phyloP scores from a whole-genome alignment of 1,284 basidiomycete species.

The Trichosporon coremiiforme region DNA sequence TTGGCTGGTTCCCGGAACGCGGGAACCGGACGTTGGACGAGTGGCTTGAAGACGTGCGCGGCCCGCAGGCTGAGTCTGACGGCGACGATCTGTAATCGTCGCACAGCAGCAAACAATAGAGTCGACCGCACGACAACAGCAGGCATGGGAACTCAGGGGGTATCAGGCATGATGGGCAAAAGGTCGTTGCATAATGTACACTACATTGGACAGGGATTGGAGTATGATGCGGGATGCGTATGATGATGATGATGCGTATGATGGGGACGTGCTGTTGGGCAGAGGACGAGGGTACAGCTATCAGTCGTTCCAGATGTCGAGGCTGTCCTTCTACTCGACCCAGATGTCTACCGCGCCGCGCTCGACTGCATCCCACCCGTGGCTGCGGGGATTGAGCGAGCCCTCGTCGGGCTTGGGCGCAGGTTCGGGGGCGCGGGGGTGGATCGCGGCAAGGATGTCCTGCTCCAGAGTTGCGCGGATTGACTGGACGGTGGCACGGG shows the following conservation, averaged over 20 bases:
- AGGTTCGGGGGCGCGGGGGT: neutral
- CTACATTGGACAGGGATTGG: neutral
- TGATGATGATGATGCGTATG: neutral
- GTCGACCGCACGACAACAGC: too few species aligned
- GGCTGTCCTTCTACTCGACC: slow-evolving; percentile 12
- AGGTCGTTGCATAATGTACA: neutral
- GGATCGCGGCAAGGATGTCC: neutral
- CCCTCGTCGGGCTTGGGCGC: neutral
- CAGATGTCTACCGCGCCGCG: slow-evolving; percentile 20
- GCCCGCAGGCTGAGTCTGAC: slow-evolving; percentile 1
- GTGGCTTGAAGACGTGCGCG: slow-evolving; percentile 23
- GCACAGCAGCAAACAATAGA: too few species aligned
- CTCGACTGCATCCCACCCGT: slow-evolving; percentile 20
- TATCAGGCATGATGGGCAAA: neutral
- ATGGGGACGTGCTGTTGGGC: neutral
- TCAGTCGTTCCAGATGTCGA: neutral
- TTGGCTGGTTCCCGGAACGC: slow-evolving; percentile 66
- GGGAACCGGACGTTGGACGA: slow-evolving; percentile 29
- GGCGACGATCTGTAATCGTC: neutral
- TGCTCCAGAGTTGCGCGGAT: neutral
- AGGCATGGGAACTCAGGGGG: too few species aligned
- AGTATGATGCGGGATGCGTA: neutral
- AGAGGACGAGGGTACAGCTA: neutral
- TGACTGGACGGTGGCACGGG: neutral
- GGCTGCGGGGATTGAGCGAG: slow-evolving; percentile 11